Conservation (phyloP, 495 filamentous ascomycete genomes). For the Neurospora terricola region DNA sequence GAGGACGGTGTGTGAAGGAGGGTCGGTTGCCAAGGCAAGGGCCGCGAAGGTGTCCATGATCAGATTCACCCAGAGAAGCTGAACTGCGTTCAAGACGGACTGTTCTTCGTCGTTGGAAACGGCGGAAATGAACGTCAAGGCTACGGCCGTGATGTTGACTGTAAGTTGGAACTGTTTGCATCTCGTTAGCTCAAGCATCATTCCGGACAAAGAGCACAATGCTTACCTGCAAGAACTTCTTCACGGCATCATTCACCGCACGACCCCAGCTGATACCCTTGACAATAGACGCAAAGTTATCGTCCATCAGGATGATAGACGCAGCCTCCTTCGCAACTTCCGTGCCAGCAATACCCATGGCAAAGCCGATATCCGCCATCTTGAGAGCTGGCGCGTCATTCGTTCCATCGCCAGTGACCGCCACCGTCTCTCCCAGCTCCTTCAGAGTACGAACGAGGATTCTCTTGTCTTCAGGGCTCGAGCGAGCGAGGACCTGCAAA, state of each 20-base stretch:
- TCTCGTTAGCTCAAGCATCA: background rate
- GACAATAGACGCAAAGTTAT: slow-evolving; percentile 80
- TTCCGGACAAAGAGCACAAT: background rate
- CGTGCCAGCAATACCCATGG: slow-evolving; percentile 85
- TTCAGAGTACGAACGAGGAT: slow-evolving; percentile 67
- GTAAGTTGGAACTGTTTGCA: slow-evolving; percentile 71
- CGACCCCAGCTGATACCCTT: slow-evolving; percentile 86
- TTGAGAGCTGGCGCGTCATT: slow-evolving; percentile 84
- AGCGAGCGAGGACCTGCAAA: slow-evolving; percentile 76
- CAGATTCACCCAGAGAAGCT: slow-evolving; percentile 85
- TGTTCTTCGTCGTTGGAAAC: slow-evolving; percentile 56
- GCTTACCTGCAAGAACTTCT: slow-evolving; percentile 71
- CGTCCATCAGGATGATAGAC: slow-evolving; percentile 82
- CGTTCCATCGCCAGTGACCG: slow-evolving; percentile 82
- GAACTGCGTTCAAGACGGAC: slow-evolving; percentile 76
- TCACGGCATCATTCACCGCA: slow-evolving; percentile 84
- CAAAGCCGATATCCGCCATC: slow-evolving; percentile 85
- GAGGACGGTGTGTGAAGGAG: slow-evolving; percentile 65
- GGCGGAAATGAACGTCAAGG: slow-evolving; percentile 72
- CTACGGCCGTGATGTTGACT: slow-evolving; percentile 81
- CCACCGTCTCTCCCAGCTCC: slow-evolving; percentile 66
- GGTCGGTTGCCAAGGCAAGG: slow-evolving; percentile 76
- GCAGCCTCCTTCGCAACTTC: slow-evolving; percentile 90
- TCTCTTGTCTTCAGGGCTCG: slow-evolving; percentile 80
- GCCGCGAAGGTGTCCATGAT: slow-evolving; percentile 94